phyloP scores from a whole-genome alignment of 192 early-diverging fungal species.

The Umbelopsis ramanniana region DNA sequence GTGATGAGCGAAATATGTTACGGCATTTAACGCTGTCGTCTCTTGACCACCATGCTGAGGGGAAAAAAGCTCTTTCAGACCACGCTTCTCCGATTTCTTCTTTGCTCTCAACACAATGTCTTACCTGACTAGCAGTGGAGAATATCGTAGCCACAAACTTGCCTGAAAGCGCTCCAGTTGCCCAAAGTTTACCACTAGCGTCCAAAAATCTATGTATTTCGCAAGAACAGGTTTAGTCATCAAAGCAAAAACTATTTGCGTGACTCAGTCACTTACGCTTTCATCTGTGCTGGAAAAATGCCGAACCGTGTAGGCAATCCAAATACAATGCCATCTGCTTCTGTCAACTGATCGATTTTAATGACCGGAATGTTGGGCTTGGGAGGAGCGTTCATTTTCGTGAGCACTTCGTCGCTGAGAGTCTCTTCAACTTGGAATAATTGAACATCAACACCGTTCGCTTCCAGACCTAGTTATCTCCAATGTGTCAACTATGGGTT shows the following conservation, averaged over 20 bases:
- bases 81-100: neutral
- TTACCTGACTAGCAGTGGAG: constrained; percentile 65
- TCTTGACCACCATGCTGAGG: constrained; percentile 80
- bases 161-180: constrained; percentile 56
- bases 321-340: constrained; percentile 62
- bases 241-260: neutral
- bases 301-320: constrained; percentile 74
- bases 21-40: constrained; percentile 65
- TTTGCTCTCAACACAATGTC: neutral
- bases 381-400: constrained; percentile 56
- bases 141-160: constrained; percentile 80
- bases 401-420: constrained; percentile 54
- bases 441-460: constrained; percentile 37
- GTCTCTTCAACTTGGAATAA: constrained; percentile 66
- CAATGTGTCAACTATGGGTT: constrained; percentile 53
- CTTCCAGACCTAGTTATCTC: constrained; percentile 59
- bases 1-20: constrained; percentile 77
- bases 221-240: neutral
- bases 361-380: constrained; percentile 53
- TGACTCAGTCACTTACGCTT: constrained; percentile 43
- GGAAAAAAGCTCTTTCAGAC: neutral
- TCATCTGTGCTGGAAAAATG: constrained; percentile 74
- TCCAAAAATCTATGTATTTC: constrained; percentile 34
- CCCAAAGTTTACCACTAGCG: constrained; percentile 45
- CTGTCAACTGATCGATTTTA: constrained; percentile 37